Percentiles rank a stretch among this genome's conserved stretches.
phyloP scores from a whole-genome alignment of 163 green algal genomes.

The Coccomyxa subellipsoidea region DNA sequence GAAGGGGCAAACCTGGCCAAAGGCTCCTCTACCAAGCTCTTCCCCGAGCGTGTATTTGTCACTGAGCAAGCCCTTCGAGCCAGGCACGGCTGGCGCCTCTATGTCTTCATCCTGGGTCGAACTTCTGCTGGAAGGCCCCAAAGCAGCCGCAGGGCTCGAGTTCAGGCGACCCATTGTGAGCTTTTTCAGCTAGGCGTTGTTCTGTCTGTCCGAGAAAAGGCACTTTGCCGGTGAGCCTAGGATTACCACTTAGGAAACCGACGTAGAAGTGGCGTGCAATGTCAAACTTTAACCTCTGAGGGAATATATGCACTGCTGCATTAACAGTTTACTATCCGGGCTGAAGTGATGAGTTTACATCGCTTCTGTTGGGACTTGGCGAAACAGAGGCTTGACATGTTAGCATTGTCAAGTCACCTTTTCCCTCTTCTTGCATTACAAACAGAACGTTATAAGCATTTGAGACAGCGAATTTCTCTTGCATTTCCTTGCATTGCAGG shows the following conservation, averaged over 20 bases:
- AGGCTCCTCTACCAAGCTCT: slow-evolving; percentile 89
- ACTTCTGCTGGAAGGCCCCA: neutral
- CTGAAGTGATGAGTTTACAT: too few relatives aligned
- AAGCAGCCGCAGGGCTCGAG: neutral
- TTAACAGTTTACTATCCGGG: too few relatives aligned
- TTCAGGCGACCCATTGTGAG: neutral
- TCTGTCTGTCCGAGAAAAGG: neutral
- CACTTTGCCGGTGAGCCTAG: neutral
- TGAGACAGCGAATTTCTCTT: too few relatives aligned
- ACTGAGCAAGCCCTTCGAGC: slow-evolving; percentile 27
- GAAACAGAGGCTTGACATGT: too few relatives aligned
- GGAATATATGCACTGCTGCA: neutral
- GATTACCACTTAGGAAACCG: too few relatives aligned
- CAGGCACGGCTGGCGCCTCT: neutral
- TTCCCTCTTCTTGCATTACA: too few relatives aligned
- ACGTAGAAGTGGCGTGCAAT: neutral
- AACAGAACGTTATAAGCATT: too few relatives aligned
- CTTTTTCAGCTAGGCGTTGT: neutral
- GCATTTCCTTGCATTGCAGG: too few relatives aligned
- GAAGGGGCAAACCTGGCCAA: slow-evolving; percentile 49
- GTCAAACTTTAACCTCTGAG: neutral
- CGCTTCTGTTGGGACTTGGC: too few relatives aligned
- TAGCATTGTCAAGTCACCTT: too few relatives aligned
- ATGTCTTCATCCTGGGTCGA: neutral
- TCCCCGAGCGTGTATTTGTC: slow-evolving; percentile 77